Base-by-base conservation (phyloP, 2,329 filamentous ascomycete species). In the Colletotrichum destructivum region DNA sequence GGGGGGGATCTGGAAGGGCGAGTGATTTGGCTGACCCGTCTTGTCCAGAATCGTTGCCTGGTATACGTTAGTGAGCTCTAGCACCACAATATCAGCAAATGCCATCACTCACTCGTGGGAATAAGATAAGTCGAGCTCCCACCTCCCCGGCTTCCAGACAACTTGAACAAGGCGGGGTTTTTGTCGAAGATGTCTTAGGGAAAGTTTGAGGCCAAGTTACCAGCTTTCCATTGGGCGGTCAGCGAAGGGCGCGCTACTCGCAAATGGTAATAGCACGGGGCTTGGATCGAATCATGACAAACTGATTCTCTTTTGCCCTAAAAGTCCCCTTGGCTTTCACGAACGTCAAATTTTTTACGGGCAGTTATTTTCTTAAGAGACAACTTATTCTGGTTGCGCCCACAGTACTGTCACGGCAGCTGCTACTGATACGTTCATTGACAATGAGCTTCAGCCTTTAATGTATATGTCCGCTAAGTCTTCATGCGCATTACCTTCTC, bases 401-500 rank as follows among this genome's bases (percentile, higher is more conserved):
- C 16, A 46, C 31, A 31, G 8, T 7, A 31, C 8, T 31, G 1
- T 47, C 35, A 47, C 63, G 6, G 42, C 52, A 3, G 68, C 52
- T 3, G 60, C 64, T 12, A 51, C 59, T 8, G 73, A 74, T 2
- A 74, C 77, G 55, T 77, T 77, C 18, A 80, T 79, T 72, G 81
- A 82, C 31, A 86, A 85, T 75, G 85, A 85, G 12, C 78, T 86
- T 0, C 31, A 31, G 6, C 31, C 31, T 31, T 31, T 31, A 31
- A 31, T 31, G 81, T 86, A 16, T 82, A 81, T 54, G 77, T 84
- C 26, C 75, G 78, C 35, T 74, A 75, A 52, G 80, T 83, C 62
- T 82, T 88, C 11, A 81, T 82, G 38, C 79, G 82, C 42, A 78
- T 78, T 9, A 77, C 86, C 5, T 79, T 74, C 35, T 81, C 83